Evolutionary conservation across 2,329 filamentous ascomycete genomes (phyloP).

Genomic region (Colletotrichum graminicola): DNA sequence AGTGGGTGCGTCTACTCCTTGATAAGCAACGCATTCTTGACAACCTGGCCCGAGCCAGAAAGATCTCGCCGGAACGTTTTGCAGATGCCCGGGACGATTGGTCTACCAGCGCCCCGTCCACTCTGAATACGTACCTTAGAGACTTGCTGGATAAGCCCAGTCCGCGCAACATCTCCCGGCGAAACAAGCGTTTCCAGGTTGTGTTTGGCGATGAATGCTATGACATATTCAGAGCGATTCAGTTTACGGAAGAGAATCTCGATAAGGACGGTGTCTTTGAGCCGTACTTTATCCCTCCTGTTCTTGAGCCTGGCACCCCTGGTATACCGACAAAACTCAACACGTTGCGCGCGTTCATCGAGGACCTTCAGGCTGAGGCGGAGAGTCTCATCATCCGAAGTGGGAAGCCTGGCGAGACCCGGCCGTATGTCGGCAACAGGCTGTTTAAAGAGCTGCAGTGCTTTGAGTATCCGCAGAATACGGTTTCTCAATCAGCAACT

Average conservation of each 20-base stretch:
- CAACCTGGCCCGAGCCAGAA: conserved; percentile 55
- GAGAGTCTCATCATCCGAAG: conserved; percentile 55
- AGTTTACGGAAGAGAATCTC: conserved; percentile 58
- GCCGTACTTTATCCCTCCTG: conserved; percentile 52
- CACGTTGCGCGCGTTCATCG: conserved; percentile 61
- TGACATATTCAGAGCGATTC: conserved; percentile 62
- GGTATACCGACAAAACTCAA: conserved; percentile 52
- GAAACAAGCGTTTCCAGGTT: conserved; percentile 68
- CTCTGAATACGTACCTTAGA: conserved; percentile 64
- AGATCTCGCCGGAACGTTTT: conserved; percentile 63
- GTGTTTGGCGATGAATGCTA: conserved; percentile 65
- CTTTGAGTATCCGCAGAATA: conserved; percentile 36
- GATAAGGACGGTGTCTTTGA: conserved; percentile 56
- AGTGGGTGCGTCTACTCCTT: conserved; percentile 58
- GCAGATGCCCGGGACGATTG: conserved; percentile 57
- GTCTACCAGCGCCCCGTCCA: conserved; percentile 55
- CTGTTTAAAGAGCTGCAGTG: conserved; percentile 38
- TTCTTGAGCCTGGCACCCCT: conserved; percentile 48
- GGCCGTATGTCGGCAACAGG: conserved; percentile 14
- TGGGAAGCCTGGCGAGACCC: conserved; percentile 39
- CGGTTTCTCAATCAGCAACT: background rate
- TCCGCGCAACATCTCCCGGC: conserved; percentile 62
- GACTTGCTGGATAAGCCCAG: conserved; percentile 58
- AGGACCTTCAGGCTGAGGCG: conserved; percentile 63
- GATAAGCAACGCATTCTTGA: conserved; percentile 59